Evolutionary conservation across 352 stramenopile genomes (phyloP).

Genomic region (Phytopythium cucurbitacearum): DNA sequence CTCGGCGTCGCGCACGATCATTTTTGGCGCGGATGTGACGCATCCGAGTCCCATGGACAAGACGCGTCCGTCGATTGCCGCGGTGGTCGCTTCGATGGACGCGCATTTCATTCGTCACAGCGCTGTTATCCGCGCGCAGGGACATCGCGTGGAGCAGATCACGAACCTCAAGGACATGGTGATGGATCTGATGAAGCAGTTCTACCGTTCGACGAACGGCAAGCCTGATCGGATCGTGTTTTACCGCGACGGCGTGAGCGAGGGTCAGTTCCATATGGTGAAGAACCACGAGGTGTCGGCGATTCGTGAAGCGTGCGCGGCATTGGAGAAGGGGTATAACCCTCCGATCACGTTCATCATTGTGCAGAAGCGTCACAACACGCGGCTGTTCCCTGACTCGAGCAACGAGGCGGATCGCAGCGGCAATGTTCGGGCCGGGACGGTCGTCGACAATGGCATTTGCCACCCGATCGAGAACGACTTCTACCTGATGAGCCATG

Average conservation of each 20-base stretch:
- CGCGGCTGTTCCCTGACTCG: constrained; percentile 54
- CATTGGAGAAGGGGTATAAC: constrained; percentile 53
- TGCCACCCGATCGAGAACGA: constrained; percentile 83
- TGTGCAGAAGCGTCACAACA: constrained; percentile 88
- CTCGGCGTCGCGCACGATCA: constrained; percentile 50
- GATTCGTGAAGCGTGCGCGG: constrained; percentile 65
- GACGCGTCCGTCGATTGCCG: constrained; percentile 71
- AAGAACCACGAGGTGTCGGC: constrained; percentile 62
- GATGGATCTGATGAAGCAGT: constrained; percentile 66
- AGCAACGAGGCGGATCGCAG: constrained; percentile 48
- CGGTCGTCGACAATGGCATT: constrained; percentile 78
- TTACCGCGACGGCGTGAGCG: constrained; percentile 84
- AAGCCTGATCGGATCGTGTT: constrained; percentile 81
- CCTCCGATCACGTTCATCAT: constrained; percentile 86
- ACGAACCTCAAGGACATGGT: constrained; percentile 60
- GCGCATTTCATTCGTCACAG: constrained; percentile 63
- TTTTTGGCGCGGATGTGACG: constrained; percentile 83
- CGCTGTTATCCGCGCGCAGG: constrained; percentile 60
- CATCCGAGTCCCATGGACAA: constrained; percentile 73
- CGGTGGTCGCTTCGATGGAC: constrained; percentile 80
- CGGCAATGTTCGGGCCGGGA: constrained; percentile 66
- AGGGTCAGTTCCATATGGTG: constrained; percentile 80
- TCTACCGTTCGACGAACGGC: constrained; percentile 44
- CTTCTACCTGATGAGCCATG: constrained; percentile 87
- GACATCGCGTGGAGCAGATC: constrained; percentile 78